These are phyloP conservation scores for Colletotrichum shisoi DNA, from an alignment of 2,329 filamentous ascomycete genomes.

Conservation along the genomic window DNA sequence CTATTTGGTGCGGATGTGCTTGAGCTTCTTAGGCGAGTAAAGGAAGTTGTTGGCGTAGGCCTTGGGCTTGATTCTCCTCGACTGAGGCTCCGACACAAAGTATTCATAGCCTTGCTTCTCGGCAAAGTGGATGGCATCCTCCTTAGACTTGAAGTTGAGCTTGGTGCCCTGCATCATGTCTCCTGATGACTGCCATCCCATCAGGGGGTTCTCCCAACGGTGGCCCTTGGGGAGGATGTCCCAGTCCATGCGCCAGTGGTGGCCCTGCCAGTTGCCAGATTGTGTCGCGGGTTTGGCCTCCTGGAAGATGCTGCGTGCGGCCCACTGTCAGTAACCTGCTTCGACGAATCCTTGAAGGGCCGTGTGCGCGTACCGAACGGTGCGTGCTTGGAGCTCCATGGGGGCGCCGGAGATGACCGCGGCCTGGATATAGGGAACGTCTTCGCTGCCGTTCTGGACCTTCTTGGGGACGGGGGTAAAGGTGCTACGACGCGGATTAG, in stretches of 20 bases:
- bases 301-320: conserved; percentile 78
- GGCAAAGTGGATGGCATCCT: conserved; percentile 92
- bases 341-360: background rate
- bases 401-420: conserved; percentile 91
- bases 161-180: conserved; percentile 95
- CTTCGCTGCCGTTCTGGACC: conserved; percentile 90
- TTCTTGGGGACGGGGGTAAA: conserved; percentile 91
- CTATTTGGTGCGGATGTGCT: conserved; percentile 84
- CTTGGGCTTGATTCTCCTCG: conserved; percentile 85
- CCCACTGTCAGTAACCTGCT: background rate
- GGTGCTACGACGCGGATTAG: conserved; percentile 61
- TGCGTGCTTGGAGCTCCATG: conserved; percentile 89
- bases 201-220: conserved; percentile 97
- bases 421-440: conserved; percentile 75
- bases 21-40: conserved; percentile 84
- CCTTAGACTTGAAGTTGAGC: conserved; percentile 88
- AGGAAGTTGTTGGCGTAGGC: conserved; percentile 97
- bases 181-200: conserved; percentile 97
- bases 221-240: conserved; percentile 91
- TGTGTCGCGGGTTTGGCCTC: conserved; percentile 95
- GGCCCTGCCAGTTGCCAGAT: conserved; percentile 84
- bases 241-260: conserved; percentile 98
- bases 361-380: conserved; percentile 75
- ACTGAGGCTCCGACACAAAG: conserved; percentile 96
- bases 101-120: conserved; percentile 99